Percentiles rank a stretch among this genome's conserved stretches.
Conservation (phyloP, 495 filamentous ascomycete genomes). For the Neurospora discreta region DNA sequence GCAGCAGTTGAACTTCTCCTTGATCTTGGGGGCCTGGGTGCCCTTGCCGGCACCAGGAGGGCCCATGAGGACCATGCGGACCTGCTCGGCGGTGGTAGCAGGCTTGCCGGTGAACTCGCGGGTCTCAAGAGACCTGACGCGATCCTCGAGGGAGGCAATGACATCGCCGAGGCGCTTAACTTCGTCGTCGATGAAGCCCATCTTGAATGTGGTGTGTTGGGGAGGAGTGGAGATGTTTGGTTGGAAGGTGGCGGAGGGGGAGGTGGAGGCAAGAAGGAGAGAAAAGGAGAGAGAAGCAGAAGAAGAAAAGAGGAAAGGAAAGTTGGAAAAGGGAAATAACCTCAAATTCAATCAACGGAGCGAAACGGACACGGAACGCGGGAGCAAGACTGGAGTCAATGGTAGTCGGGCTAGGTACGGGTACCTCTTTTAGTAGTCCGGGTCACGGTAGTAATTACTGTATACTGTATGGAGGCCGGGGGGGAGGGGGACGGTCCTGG, state of each 20-base stretch:
- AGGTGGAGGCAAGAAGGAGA: conserved; percentile 3
- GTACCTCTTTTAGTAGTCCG: not conserved
- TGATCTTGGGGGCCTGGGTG: conserved; percentile 94
- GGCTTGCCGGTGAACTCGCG: conserved; percentile 36
- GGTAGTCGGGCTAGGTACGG: not conserved
- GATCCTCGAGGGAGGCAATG: conserved; percentile 72
- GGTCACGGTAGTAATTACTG: not conserved
- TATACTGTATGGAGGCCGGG: not conserved
- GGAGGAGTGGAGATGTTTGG: conserved; percentile 7
- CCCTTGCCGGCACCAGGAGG: conserved; percentile 98
- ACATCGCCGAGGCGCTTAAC: conserved; percentile 64
- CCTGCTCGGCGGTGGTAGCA: conserved; percentile 43
- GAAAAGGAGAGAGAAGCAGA: conserved; percentile 7
- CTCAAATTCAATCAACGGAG: conserved; percentile 1
- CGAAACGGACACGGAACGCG: not conserved
- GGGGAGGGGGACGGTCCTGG: not conserved
- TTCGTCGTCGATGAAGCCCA: conserved; percentile 79
- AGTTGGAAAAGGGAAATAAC: conserved; percentile 16
- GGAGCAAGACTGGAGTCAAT: not conserved
- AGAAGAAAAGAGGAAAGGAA: conserved; percentile 6
- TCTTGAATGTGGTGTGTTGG: conserved; percentile 34
- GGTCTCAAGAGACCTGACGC: conserved; percentile 67
- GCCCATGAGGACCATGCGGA: conserved; percentile 96
- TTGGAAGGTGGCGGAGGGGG: conserved; percentile 1
- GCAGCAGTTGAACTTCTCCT: conserved; percentile 93